Evolutionary conservation across 768 basidiomycete species (phyloP).

Genomic region (Lyophyllum decastes): DNA sequence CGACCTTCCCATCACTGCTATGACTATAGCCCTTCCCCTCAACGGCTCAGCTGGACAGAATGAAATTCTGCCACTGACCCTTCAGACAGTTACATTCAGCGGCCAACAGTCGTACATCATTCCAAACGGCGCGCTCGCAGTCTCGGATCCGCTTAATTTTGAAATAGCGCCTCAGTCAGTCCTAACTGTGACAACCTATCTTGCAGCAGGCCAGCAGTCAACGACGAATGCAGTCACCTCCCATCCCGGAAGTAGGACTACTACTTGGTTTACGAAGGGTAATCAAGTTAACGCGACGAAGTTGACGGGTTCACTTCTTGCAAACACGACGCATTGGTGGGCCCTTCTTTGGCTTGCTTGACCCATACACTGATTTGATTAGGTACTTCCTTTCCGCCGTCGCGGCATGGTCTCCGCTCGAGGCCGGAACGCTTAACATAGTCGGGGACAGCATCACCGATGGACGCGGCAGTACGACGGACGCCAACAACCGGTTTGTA

Average conservation of each 20-base stretch:
- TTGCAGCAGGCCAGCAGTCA: slow-evolving; percentile 36
- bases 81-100: slow-evolving; percentile 44
- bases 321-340: slow-evolving; percentile 38
- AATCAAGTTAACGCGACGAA: slow-evolving; percentile 31
- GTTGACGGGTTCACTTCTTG: slow-evolving; percentile 14
- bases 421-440: slow-evolving; percentile 35
- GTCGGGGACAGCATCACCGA: slow-evolving; percentile 58
- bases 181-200: slow-evolving; percentile 43
- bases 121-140: slow-evolving; percentile 44
- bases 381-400: slow-evolving; percentile 48
- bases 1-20: slow-evolving; percentile 44
- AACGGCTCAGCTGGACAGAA: slow-evolving; percentile 37
- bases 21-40: slow-evolving; percentile 40
- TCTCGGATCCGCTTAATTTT: slow-evolving; percentile 47
- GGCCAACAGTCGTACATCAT: slow-evolving; percentile 38
- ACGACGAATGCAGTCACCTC: slow-evolving; percentile 40
- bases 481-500: slow-evolving; percentile 45
- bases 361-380: not conserved
- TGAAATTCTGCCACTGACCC: slow-evolving; percentile 33
- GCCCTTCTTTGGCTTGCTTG: not conserved
- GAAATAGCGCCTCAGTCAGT: slow-evolving; percentile 36
- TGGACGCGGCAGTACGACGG: slow-evolving; percentile 45
- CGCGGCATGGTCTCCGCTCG: slow-evolving; percentile 37
- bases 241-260: slow-evolving; percentile 53
- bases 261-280: slow-evolving; percentile 41